These are phyloP conservation scores for Phytophthora pseudosyringae DNA, from an alignment of 352 stramenopile genomes.

Conservation along the genomic window DNA sequence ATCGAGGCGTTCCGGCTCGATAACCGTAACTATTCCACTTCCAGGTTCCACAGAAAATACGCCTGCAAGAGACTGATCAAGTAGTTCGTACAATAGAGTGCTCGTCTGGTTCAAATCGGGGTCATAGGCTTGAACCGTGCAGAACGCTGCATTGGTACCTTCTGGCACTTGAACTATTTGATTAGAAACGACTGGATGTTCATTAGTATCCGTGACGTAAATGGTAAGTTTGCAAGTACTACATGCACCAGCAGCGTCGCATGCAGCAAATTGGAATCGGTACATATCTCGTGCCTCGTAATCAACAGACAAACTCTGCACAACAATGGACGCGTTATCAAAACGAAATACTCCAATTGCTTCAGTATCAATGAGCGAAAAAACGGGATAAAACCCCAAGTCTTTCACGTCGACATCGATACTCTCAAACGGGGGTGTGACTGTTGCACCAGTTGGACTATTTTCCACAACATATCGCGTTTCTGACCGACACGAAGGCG, in stretches of 20 bases:
- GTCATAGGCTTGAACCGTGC: conserved; percentile 44
- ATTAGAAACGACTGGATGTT: conserved; percentile 26
- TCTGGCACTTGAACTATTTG: conserved; percentile 39
- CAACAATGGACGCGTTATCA: conserved; percentile 17
- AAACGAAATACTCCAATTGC: conserved; percentile 18
- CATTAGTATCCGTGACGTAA: conserved; percentile 26
- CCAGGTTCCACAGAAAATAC: conserved; percentile 34
- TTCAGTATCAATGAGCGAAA: conserved; percentile 15
- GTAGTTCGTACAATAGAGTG: conserved; percentile 47
- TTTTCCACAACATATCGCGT: conserved; percentile 28
- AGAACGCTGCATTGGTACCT: conserved; percentile 40
- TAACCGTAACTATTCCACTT: conserved; percentile 17
- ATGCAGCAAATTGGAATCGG: conserved; percentile 23
- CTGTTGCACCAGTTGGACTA: conserved; percentile 17
- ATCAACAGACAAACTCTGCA: conserved; percentile 6
- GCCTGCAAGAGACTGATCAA: conserved; percentile 43
- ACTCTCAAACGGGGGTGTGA: conserved; percentile 18
- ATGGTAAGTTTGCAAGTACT: conserved; percentile 25
- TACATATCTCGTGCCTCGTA: conserved; percentile 23
- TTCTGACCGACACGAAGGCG: conserved; percentile 24
- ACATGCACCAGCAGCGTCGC: conserved; percentile 16
- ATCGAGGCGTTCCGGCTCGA: conserved; percentile 28
- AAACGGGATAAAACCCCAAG: neutral
- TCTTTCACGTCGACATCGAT: conserved; percentile 23
- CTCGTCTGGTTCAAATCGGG: conserved; percentile 42